A percentile compares a stretch with the other conserved stretches of the same genome.
Evolutionary conservation across 2,329 filamentous ascomycete genomes (phyloP).

Genomic region (Tolypocladium endophyticum): DNA sequence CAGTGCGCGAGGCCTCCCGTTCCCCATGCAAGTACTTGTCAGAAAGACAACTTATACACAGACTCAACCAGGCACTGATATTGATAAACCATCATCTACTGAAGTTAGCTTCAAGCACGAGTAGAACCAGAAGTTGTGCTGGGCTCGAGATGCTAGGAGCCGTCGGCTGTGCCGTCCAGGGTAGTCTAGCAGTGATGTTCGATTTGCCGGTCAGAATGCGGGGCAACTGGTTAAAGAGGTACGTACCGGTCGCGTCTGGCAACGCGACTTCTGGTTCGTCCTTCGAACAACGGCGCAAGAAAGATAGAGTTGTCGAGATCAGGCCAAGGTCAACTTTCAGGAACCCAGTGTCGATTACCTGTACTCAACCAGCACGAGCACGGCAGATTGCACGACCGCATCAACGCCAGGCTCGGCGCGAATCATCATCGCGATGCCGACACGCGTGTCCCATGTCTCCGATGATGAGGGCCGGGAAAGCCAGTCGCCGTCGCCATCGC

Average conservation of each 20-base stretch:
- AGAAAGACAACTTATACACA: too few relatives aligned
- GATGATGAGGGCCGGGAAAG: slow-evolving; percentile 8
- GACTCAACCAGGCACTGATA: not conserved
- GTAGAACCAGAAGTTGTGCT: not conserved
- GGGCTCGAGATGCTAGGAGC: not conserved
- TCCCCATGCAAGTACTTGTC: too few relatives aligned
- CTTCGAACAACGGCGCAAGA: not conserved
- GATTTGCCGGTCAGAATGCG: not conserved
- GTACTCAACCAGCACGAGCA: not conserved
- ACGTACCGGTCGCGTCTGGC: not conserved
- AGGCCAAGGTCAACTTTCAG: not conserved
- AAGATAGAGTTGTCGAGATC: not conserved
- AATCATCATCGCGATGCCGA: slow-evolving; percentile 12
- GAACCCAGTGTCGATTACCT: not conserved
- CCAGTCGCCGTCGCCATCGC: slow-evolving; percentile 9
- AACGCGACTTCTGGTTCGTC: not conserved
- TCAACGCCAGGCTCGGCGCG: not conserved
- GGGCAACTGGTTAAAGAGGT: not conserved
- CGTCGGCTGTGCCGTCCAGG: not conserved
- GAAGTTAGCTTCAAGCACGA: not conserved
- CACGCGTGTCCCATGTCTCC: slow-evolving; percentile 9
- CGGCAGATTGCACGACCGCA: not conserved
- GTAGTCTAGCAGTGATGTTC: too few relatives aligned
- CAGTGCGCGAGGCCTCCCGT: too few relatives aligned
- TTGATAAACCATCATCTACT: too few relatives aligned